A percentile compares a stretch with the other conserved stretches of the same genome.
Conservation (phyloP, 345 rosid genomes). For the rapeseed (Brassica napus) region Da-Ae NC_063436.1:15985501-15986000, state of each 20-base stretch:
- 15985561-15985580: neutral
- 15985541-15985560: conserved; percentile 49
- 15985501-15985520: conserved; percentile 95
- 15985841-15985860: conserved; percentile 9
- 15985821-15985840: conserved; percentile 24
- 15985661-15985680: neutral
- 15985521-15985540: conserved; percentile 78
- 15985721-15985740: conserved; percentile 28
- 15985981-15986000: neutral
- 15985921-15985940: neutral
- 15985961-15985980: neutral
- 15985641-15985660: neutral
- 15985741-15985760: conserved; percentile 9
- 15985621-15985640: conserved; percentile 6
- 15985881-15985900: neutral
- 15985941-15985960: conserved; percentile 9
- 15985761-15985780: conserved; percentile 12
- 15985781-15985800: neutral
- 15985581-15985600: conserved; percentile 8
- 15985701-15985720: neutral
- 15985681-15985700: conserved; percentile 1
- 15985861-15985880: conserved; percentile 16
- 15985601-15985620: neutral
- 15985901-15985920: conserved; percentile 26
- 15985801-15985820: conserved; percentile 23